Evolutionary conservation across 2,329 filamentous ascomycete genomes (phyloP).

Genomic region (Capronia coronata): DNA sequence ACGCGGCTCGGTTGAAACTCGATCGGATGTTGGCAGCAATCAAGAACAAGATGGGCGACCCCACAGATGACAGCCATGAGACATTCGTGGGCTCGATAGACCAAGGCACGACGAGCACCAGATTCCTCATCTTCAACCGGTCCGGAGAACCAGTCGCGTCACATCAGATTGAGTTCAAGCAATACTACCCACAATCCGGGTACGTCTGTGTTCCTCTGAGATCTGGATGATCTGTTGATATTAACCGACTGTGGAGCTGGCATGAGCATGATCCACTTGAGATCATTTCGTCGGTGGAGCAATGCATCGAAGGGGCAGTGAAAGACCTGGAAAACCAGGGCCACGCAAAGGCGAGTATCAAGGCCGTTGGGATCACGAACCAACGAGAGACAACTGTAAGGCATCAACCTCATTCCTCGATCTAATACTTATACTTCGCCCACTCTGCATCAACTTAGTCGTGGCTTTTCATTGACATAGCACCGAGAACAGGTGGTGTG

Average conservation of each 20-base stretch:
- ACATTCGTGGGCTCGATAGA: conserved; percentile 83
- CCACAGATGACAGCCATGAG: conserved; percentile 33
- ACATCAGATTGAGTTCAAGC: conserved; percentile 81
- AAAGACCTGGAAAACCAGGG: conserved; percentile 65
- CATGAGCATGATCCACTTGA: conserved; percentile 81
- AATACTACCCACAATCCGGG: conserved; percentile 78
- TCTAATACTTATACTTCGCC: neutral
- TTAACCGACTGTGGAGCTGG: conserved; percentile 53
- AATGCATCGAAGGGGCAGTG: conserved; percentile 71
- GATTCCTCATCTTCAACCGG: conserved; percentile 84
- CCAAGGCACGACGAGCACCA: conserved; percentile 80
- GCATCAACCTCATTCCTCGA: neutral
- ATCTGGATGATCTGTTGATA: neutral
- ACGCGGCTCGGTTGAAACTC: neutral
- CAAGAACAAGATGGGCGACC: conserved; percentile 13
- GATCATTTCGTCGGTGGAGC: conserved; percentile 66
- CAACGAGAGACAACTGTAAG: neutral
- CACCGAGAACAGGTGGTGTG: conserved; percentile 52
- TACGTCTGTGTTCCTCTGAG: conserved; percentile 36
- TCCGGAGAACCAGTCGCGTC: conserved; percentile 68
- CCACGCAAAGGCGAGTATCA: conserved; percentile 61
- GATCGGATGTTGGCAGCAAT: conserved; percentile 6
- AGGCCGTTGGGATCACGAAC: conserved; percentile 45
- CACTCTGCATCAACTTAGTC: neutral
- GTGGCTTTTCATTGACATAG: neutral